phyloP scores from a whole-genome alignment of 768 basidiomycete species.

The Psilocybe sp. region DNA sequence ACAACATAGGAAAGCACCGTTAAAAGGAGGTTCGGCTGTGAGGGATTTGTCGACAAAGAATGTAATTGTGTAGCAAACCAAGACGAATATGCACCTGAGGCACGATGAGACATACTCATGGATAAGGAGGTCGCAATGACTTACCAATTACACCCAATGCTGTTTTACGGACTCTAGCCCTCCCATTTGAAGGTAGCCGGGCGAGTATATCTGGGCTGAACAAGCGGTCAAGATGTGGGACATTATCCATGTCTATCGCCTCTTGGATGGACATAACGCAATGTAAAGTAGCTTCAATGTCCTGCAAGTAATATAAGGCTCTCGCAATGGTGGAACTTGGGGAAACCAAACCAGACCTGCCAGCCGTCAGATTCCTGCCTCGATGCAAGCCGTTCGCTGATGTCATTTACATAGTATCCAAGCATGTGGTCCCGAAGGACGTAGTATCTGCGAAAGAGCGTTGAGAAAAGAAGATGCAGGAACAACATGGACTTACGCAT shows the following conservation, averaged over 20 bases:
- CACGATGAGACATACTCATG: background rate
- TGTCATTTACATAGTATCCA: slow-evolving; percentile 60
- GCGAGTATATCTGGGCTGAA: slow-evolving; percentile 76
- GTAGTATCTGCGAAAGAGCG: slow-evolving; percentile 60
- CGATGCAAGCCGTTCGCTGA: slow-evolving; percentile 50
- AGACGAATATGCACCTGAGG: slow-evolving; percentile 67
- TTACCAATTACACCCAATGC: slow-evolving; percentile 73
- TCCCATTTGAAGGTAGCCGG: slow-evolving; percentile 60
- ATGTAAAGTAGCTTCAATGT: slow-evolving; percentile 83
- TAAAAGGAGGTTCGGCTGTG: slow-evolving; percentile 50
- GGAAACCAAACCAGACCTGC: slow-evolving; percentile 52
- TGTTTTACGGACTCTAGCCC: slow-evolving; percentile 69
- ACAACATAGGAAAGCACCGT: slow-evolving; percentile 68
- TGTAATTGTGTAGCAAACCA: slow-evolving; percentile 65
- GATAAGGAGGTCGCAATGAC: slow-evolving; percentile 11
- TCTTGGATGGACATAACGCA: slow-evolving; percentile 87
- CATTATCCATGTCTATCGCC: slow-evolving; percentile 60
- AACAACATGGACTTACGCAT: slow-evolving; percentile 56
- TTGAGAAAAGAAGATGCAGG: background rate
- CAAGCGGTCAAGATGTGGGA: slow-evolving; percentile 55
- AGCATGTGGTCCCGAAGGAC: slow-evolving; percentile 85
- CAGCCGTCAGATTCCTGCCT: slow-evolving; percentile 51
- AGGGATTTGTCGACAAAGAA: slow-evolving; percentile 11
- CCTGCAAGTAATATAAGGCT: slow-evolving; percentile 36
- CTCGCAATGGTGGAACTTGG: background rate